Evolutionary conservation across 768 basidiomycete genomes (phyloP).

Genomic region (Kwoniella europaea): DNA sequence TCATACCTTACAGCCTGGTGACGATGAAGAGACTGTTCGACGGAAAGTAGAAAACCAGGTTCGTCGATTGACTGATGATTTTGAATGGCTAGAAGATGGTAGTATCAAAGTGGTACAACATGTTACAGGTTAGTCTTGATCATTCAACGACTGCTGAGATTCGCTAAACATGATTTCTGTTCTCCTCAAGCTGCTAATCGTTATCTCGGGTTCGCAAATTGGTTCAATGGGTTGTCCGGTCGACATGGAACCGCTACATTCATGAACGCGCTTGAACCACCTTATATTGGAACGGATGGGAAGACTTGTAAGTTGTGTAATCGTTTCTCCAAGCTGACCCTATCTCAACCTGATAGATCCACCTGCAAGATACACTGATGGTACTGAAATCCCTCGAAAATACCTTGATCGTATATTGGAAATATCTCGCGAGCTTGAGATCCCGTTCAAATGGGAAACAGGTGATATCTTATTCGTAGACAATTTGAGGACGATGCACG

Average conservation of each 20-base stretch:
- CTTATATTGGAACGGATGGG: background rate
- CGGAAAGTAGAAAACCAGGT: background rate
- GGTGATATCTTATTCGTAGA: too few species aligned
- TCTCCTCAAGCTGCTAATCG: background rate
- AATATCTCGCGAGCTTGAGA: too few species aligned
- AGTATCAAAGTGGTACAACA: background rate
- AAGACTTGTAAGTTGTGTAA: background rate
- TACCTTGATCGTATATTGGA: too few species aligned
- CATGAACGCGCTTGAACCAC: background rate
- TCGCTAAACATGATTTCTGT: too few species aligned
- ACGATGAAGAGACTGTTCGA: background rate
- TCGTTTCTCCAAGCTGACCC: too few species aligned
- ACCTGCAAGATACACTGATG: too few species aligned
- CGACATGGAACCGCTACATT: conserved; percentile 3
- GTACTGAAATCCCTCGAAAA: too few species aligned
- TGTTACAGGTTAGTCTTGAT: background rate
- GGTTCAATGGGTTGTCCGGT: background rate
- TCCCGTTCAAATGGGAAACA: too few species aligned
- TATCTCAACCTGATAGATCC: too few species aligned
- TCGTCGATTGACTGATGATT: conserved; percentile 6
- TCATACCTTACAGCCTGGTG: background rate
- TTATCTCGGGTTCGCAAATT: background rate
- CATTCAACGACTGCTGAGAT: too few species aligned
- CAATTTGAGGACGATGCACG: too few species aligned
- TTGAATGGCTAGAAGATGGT: conserved; percentile 1